Evolutionary conservation across 768 basidiomycete genomes (phyloP).

Genomic region (Suillus alpinus): DNA sequence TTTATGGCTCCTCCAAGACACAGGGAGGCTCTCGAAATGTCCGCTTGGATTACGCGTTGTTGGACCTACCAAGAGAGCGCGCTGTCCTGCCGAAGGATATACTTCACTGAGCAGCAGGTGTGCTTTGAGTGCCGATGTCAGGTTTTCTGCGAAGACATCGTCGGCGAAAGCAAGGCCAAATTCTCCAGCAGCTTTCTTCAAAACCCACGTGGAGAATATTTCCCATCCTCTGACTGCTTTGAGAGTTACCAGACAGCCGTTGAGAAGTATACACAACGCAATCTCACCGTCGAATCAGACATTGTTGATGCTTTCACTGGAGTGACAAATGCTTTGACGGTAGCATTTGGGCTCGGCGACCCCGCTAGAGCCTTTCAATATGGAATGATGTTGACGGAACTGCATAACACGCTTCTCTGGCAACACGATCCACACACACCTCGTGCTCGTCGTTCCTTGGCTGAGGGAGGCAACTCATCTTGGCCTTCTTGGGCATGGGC

Average conservation of each 20-base stretch:
- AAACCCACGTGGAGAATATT: background rate
- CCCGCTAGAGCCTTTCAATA: background rate
- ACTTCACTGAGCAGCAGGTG: conserved; percentile 20
- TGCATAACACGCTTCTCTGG: conserved; percentile 19
- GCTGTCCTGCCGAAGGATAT: conserved; percentile 20
- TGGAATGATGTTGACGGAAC: conserved; percentile 5
- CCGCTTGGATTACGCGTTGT: conserved; percentile 18
- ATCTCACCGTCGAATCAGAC: conserved; percentile 1
- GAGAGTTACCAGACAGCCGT: background rate
- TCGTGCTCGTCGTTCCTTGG: conserved; percentile 10
- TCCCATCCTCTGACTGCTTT: background rate
- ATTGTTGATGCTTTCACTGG: background rate
- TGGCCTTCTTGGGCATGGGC: conserved; percentile 28
- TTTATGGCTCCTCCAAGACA: conserved; percentile 14
- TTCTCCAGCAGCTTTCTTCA: background rate
- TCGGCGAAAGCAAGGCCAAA: conserved; percentile 12
- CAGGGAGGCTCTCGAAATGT: background rate
- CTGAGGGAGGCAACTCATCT: background rate
- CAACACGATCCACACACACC: conserved; percentile 14
- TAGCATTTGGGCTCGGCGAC: background rate
- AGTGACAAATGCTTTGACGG: background rate
- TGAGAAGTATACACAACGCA: background rate
- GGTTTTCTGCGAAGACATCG: conserved; percentile 20
- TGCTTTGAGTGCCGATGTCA: conserved; percentile 20
- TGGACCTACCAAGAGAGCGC: conserved; percentile 22